These are phyloP conservation scores for Pythium grandisporangium DNA, from an alignment of 352 stramenopile species.

Conservation along the genomic window DNA sequence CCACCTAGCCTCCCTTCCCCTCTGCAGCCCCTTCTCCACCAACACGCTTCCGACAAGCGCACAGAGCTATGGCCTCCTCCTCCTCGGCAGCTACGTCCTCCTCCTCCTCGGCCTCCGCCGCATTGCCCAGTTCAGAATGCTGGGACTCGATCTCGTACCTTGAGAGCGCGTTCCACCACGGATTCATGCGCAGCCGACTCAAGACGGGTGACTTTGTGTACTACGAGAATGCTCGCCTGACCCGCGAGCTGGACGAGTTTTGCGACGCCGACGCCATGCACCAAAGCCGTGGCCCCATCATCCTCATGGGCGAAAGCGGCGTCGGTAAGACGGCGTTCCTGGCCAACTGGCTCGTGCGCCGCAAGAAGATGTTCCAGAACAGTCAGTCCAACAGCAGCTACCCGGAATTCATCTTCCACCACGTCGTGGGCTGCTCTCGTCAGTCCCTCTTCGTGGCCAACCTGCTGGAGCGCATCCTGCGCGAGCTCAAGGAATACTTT, in stretches of 20 bases:
- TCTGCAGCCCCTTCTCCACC: no score
- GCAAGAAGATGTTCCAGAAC: conserved; percentile 83
- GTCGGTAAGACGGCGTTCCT: conserved; percentile 72
- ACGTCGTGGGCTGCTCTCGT: conserved; percentile 83
- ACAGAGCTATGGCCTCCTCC: no score
- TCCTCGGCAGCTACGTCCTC: background rate
- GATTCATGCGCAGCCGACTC: conserved; percentile 66
- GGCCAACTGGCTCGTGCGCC: conserved; percentile 72
- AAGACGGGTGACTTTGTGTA: conserved; percentile 69
- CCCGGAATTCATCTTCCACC: conserved; percentile 86
- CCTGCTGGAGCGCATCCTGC: conserved; percentile 79
- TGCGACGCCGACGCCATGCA: conserved; percentile 83
- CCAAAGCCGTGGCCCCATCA: conserved; percentile 61
- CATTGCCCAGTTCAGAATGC: conserved; percentile 32
- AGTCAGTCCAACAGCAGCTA: conserved; percentile 76
- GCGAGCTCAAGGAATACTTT: conserved; percentile 88
- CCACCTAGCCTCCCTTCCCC: no score
- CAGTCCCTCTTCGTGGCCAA: conserved; percentile 84
- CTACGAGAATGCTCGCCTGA: conserved; percentile 50
- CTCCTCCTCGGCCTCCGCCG: background rate
- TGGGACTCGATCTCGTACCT: conserved; percentile 78
- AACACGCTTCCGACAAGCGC: no score
- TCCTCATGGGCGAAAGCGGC: conserved; percentile 63
- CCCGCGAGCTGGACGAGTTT: conserved; percentile 68
- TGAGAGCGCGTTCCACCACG: conserved; percentile 74